phyloP scores from a whole-genome alignment of 1,284 basidiomycete genomes.

The Xanthoconium separans region DNA sequence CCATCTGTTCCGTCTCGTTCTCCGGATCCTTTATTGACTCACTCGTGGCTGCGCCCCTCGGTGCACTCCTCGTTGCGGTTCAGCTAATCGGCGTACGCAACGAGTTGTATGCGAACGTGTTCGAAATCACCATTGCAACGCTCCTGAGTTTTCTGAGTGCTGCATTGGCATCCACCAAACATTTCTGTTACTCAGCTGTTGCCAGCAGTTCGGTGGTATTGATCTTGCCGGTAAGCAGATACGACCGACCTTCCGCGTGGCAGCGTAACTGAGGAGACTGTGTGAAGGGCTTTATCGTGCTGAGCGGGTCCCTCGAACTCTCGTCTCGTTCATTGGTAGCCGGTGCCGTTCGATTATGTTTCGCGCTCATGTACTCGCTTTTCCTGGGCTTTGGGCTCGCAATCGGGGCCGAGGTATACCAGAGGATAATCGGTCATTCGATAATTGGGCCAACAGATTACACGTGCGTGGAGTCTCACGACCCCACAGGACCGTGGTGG shows the following conservation, averaged over 20 bases:
- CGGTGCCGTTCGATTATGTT: slow-evolving; percentile 85
- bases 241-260: background rate
- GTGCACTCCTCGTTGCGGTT: slow-evolving; percentile 75
- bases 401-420: slow-evolving; percentile 72
- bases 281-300: slow-evolving; percentile 71
- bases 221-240: slow-evolving; percentile 70
- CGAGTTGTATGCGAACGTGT: slow-evolving; percentile 84
- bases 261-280: slow-evolving; percentile 1
- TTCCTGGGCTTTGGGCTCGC: slow-evolving; percentile 85
- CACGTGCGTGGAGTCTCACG: slow-evolving; percentile 55
- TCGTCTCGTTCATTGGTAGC: slow-evolving; percentile 77
- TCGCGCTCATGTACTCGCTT: slow-evolving; percentile 76
- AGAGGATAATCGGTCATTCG: slow-evolving; percentile 47
- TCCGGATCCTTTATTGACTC: slow-evolving; percentile 81
- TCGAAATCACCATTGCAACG: slow-evolving; percentile 84
- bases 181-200: slow-evolving; percentile 86
- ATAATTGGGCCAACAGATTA: slow-evolving; percentile 61
- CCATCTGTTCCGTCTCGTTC: slow-evolving; percentile 75
- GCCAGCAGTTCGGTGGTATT: slow-evolving; percentile 84
- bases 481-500: slow-evolving; percentile 56
- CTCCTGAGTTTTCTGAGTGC: slow-evolving; percentile 82
- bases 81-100: slow-evolving; percentile 75
- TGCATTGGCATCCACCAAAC: slow-evolving; percentile 65
- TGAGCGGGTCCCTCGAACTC: slow-evolving; percentile 81
- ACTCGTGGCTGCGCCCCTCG: slow-evolving; percentile 74